A percentile compares a stretch with the other conserved stretches of the same genome.
These are phyloP conservation scores for Globisporangium solare DNA, from an alignment of 352 stramenopile genomes.

Conservation along the genomic window DNA sequence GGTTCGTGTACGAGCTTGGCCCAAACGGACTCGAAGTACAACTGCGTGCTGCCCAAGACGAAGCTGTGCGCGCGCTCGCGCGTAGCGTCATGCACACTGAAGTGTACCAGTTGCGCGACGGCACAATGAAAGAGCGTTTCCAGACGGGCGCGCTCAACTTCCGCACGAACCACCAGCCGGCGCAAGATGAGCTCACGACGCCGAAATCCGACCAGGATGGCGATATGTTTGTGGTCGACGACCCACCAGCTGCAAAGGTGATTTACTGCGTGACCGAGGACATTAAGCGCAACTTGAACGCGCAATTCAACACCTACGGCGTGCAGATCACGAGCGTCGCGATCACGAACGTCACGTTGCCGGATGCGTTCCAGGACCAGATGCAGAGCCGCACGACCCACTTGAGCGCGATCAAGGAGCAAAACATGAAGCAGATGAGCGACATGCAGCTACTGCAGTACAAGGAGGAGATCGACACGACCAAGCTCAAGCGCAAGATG, in stretches of 20 bases:
- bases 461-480: slow-evolving; percentile 52
- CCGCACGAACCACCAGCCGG: not conserved
- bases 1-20: slow-evolving; percentile 87
- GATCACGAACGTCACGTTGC: slow-evolving; percentile 28
- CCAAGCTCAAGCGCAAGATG: slow-evolving; percentile 45
- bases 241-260: slow-evolving; percentile 11
- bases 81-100: slow-evolving; percentile 86
- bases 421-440: slow-evolving; percentile 78
- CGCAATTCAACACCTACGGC: slow-evolving; percentile 64
- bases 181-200: slow-evolving; percentile 16
- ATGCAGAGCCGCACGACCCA: slow-evolving; percentile 67
- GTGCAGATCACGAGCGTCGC: slow-evolving; percentile 18
- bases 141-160: slow-evolving; percentile 38
- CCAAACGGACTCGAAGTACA: slow-evolving; percentile 84
- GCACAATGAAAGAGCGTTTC: slow-evolving; percentile 62
- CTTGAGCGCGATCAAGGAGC: slow-evolving; percentile 61
- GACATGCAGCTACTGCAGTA: slow-evolving; percentile 69
- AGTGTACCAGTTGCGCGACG: slow-evolving; percentile 78
- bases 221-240: not conserved
- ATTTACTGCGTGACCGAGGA: slow-evolving; percentile 55
- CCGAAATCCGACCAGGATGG: slow-evolving; percentile 9
- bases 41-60: slow-evolving; percentile 74
- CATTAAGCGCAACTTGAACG: slow-evolving; percentile 67
- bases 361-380: slow-evolving; percentile 48
- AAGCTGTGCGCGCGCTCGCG: slow-evolving; percentile 73